phyloP scores from a whole-genome alignment of 2,329 filamentous ascomycete species.

The Escovopsis sp. region DNA sequence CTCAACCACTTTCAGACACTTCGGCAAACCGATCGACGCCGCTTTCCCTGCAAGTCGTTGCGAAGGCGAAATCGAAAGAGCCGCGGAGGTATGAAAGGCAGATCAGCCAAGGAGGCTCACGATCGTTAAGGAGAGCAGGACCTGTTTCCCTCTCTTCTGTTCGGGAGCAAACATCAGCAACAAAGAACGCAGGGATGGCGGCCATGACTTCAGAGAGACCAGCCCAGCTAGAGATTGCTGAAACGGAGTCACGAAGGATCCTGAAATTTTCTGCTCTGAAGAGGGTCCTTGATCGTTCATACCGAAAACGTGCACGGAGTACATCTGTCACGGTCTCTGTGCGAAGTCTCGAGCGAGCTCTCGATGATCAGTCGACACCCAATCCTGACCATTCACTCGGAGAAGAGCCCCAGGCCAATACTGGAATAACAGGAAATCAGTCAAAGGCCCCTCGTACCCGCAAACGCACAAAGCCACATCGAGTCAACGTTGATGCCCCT shows the following conservation, averaged over 20 bases:
- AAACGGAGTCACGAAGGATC: conserved; percentile 18
- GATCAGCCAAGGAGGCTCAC: conserved; percentile 12
- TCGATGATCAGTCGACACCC: not conserved
- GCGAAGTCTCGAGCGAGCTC: not conserved
- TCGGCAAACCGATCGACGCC: conserved; percentile 10
- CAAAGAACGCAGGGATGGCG: not conserved
- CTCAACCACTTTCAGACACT: conserved; percentile 9
- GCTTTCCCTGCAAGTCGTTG: not conserved
- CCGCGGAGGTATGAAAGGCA: conserved; percentile 18
- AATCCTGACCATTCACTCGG: not conserved
- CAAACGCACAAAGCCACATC: conserved; percentile 29
- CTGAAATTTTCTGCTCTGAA: conserved; percentile 36
- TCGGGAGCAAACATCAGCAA: not conserved
- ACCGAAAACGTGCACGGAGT: conserved; percentile 24
- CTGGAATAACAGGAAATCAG: not conserved
- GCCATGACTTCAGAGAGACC: conserved; percentile 18
- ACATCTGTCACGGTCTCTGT: conserved; percentile 6
- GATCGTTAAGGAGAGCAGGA: conserved; percentile 5
- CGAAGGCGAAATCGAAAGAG: conserved; percentile 1
- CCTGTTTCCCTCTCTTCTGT: not conserved
- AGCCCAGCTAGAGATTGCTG: conserved; percentile 41
- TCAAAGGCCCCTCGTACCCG: conserved; percentile 18
- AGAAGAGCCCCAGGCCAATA: not conserved
- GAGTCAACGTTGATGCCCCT: conserved; percentile 34
- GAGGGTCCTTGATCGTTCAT: conserved; percentile 39